Base-by-base conservation (phyloP, 2,329 filamentous ascomycete genomes). In the Cyphellophora europaea region DNA sequence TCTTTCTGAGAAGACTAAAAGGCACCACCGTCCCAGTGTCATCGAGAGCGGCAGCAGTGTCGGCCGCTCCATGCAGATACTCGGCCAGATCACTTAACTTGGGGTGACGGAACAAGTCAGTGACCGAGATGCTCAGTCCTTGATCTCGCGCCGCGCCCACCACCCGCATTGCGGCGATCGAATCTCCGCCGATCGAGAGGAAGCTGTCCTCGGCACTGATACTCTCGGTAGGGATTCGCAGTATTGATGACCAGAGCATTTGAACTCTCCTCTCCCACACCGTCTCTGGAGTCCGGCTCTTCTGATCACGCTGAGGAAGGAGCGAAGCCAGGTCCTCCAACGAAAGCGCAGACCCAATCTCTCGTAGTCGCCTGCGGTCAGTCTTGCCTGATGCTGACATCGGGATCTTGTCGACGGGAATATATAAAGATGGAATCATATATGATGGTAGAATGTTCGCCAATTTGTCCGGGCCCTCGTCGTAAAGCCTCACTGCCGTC, bases 71-170 rank as follows among this genome's bases (percentile, higher is more conserved):
- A 2, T 62, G 16, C 48, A 37, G 70, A 68, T 5, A 56, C 14
- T 38, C 49, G 2, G 62, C 63, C 59, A 70, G 62, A 6, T 66
- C 63, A 1, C 49, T 43, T 3, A 70, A 48, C 10, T 59, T 53
- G 2, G 66, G 63, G 5, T 57, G 47, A 4, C 57, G 56, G 27
- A 55, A 53, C 4, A 53, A 45, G 32, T 50, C 43, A 5, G 44
- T 42, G 18, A 53, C 50, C 2, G 49, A 52, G 4, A 52, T 27
- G 11, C 21, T 29, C 21, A 52, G 21, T 6, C 37, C 36, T 18
- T 49, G 25, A 6, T 29, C 33, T 34, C 49, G 36, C 19, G 49
- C 49, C 13, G 31, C 30, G 16, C 47, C 42, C 1, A 53, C 51
- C 6, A 55, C 41, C 19, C 41, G 49, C 51, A 54, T 54, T 13